A percentile compares a stretch with the other conserved stretches of the same genome.
phyloP scores from a whole-genome alignment of 2,329 filamentous ascomycete species.

The Cercospora sp. region DNA sequence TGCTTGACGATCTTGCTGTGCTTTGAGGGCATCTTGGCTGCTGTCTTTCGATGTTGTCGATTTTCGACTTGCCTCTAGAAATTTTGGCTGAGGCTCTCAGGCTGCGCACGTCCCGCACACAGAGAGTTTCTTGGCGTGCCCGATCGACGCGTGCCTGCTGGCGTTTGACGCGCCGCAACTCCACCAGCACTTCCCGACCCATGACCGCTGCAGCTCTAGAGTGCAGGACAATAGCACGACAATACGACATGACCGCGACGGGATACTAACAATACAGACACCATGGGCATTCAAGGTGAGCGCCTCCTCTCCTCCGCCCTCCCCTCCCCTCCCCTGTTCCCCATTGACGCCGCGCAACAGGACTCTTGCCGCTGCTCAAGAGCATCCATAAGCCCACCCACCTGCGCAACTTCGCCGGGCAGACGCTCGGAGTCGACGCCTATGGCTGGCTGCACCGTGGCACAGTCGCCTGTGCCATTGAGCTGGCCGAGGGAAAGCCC shows the following conservation, averaged over 20 bases:
- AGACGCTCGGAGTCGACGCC: conserved; percentile 90
- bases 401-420: conserved; percentile 81
- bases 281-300: conserved; percentile 43
- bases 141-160: neutral
- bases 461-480: conserved; percentile 83
- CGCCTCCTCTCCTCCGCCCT: neutral
- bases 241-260: conserved; percentile 1
- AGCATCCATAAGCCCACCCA: conserved; percentile 90
- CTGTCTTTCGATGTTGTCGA: neutral
- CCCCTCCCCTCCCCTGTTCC: conserved; percentile 1
- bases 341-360: conserved; percentile 46
- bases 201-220: conserved; percentile 2
- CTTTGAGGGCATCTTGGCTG: conserved; percentile 64
- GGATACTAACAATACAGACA: conserved; percentile 13
- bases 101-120: neutral
- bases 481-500: conserved; percentile 83
- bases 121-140: neutral
- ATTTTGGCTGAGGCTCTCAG: neutral
- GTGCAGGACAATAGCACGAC: neutral
- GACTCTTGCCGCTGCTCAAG: conserved; percentile 86
- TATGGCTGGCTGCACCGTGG: conserved; percentile 98
- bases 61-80: neutral
- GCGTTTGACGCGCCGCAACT: conserved; percentile 2
- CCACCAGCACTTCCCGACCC: conserved; percentile 1
- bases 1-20: conserved; percentile 84